These are phyloP conservation scores for Hypsizygus marmoreus DNA, from an alignment of 768 basidiomycete genomes.

Conservation along the genomic window DNA sequence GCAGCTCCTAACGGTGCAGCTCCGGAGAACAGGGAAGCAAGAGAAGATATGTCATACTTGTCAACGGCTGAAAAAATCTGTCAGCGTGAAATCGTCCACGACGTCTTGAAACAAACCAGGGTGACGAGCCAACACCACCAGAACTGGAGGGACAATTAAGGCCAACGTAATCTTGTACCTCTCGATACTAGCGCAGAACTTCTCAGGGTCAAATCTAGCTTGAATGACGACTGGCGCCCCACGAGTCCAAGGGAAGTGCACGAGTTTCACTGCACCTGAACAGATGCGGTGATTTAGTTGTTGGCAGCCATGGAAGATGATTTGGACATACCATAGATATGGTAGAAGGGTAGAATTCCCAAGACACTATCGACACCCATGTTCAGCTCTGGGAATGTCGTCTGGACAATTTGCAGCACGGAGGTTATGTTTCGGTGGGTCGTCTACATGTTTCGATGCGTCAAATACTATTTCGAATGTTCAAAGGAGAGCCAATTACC, in stretches of 20 bases:
- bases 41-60: constrained; percentile 64
- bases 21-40: constrained; percentile 64
- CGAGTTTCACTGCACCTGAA: constrained; percentile 60
- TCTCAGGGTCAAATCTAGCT: constrained; percentile 68
- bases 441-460: no score
- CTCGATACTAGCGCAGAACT: constrained; percentile 67
- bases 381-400: constrained; percentile 42
- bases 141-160: constrained; percentile 80
- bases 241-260: constrained; percentile 54
- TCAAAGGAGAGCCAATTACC: constrained; percentile 24
- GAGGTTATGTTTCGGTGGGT: constrained; percentile 71
- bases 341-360: constrained; percentile 64
- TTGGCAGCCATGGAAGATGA: no score
- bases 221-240: constrained; percentile 60
- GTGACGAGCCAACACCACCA: constrained; percentile 73
- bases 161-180: constrained; percentile 60
- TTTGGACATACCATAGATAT: constrained; percentile 42
- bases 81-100: neutral
- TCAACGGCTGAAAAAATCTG: constrained; percentile 48
- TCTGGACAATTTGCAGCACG: constrained; percentile 51
- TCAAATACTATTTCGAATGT: neutral
- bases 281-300: no score
- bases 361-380: constrained; percentile 52
- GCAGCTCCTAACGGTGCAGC: constrained; percentile 79
- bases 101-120: constrained; percentile 46